Evolutionary conservation across 768 basidiomycete genomes (phyloP).

Genomic region (Cubamyces sp.): DNA sequence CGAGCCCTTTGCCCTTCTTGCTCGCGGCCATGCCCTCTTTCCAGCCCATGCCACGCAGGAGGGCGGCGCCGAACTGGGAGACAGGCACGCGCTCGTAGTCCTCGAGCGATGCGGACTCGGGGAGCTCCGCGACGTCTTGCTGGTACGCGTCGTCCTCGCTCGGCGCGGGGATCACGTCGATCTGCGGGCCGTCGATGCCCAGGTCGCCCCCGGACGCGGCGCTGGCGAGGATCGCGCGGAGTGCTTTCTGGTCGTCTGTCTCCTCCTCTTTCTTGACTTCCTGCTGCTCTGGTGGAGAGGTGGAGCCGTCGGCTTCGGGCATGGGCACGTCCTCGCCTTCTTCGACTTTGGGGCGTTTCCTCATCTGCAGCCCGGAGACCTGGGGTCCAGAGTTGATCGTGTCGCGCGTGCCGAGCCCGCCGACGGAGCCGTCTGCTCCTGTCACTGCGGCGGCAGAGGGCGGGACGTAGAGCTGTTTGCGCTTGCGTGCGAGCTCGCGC

Average conservation of each 20-base stretch:
- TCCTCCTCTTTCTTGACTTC: slow-evolving; percentile 45
- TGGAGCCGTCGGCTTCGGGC: slow-evolving; percentile 15
- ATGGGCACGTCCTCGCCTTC: slow-evolving; percentile 28
- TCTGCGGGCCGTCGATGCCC: slow-evolving; percentile 40
- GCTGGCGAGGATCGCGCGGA: slow-evolving; percentile 76
- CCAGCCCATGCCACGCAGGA: slow-evolving; percentile 98
- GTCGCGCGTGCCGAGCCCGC: slow-evolving; percentile 75
- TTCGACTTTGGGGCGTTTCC: slow-evolving; percentile 38
- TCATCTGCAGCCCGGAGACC: slow-evolving; percentile 65
- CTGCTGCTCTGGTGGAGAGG: slow-evolving; percentile 11
- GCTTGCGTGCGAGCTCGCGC: slow-evolving; percentile 76
- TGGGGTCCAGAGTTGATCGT: slow-evolving; percentile 79
- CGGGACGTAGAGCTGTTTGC: slow-evolving; percentile 69
- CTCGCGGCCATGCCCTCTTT: slow-evolving; percentile 78
- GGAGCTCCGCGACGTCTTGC: slow-evolving; percentile 82
- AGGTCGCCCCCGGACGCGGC: slow-evolving; percentile 45
- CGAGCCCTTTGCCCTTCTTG: slow-evolving; percentile 56
- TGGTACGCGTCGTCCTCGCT: slow-evolving; percentile 85
- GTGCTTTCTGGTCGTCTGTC: slow-evolving; percentile 78
- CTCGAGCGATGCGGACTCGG: slow-evolving; percentile 72
- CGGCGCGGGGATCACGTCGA: slow-evolving; percentile 60
- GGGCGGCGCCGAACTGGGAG: slow-evolving; percentile 89
- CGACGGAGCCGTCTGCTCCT: slow-evolving; percentile 74
- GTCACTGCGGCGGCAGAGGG: slow-evolving; percentile 56
- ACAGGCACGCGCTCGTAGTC: slow-evolving; percentile 94